Percentiles rank a stretch among this genome's conserved stretches.
Evolutionary conservation across 2,329 filamentous ascomycete species (phyloP).

Genomic region (Raffaelea albimanens): DNA sequence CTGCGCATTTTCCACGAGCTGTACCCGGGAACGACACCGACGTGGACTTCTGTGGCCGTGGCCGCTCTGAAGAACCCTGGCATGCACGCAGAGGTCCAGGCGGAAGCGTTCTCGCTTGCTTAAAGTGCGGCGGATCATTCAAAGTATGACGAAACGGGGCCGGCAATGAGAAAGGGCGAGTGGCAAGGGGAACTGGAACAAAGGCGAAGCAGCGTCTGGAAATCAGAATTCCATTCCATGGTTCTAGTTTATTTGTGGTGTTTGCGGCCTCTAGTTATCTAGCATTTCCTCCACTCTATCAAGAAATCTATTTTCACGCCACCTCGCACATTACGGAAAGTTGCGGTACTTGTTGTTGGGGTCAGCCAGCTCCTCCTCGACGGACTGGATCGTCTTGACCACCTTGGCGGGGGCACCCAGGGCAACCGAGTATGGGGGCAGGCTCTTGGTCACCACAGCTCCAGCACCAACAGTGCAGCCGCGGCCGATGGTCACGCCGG

Average conservation of each 20-base stretch:
- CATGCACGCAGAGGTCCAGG: background rate
- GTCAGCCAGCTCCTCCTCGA: background rate
- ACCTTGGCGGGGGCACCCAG: conserved; percentile 39
- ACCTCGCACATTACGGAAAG: too few relatives aligned
- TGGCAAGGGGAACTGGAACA: too few relatives aligned
- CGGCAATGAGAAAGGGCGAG: too few relatives aligned
- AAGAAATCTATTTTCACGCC: too few relatives aligned
- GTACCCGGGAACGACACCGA: background rate
- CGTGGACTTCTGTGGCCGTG: background rate
- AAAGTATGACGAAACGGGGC: too few relatives aligned
- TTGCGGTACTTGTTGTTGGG: background rate
- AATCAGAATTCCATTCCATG: too few relatives aligned
- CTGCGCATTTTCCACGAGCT: background rate
- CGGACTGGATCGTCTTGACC: conserved; percentile 38
- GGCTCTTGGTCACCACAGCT: conserved; percentile 69
- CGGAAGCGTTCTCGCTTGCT: too few relatives aligned
- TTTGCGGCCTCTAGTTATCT: too few relatives aligned
- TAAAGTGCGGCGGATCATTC: too few relatives aligned
- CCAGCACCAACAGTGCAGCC: conserved; percentile 74
- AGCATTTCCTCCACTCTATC: too few relatives aligned
- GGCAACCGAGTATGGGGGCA: conserved; percentile 28
- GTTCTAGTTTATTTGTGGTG: too few relatives aligned
- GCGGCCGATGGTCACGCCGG: conserved; percentile 69
- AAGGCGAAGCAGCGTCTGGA: too few relatives aligned
- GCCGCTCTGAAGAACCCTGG: background rate